These are phyloP conservation scores for Panicum virgatum DNA, from an alignment of 202 grass and related monocot species.

Conservation along the genomic window DNA sequence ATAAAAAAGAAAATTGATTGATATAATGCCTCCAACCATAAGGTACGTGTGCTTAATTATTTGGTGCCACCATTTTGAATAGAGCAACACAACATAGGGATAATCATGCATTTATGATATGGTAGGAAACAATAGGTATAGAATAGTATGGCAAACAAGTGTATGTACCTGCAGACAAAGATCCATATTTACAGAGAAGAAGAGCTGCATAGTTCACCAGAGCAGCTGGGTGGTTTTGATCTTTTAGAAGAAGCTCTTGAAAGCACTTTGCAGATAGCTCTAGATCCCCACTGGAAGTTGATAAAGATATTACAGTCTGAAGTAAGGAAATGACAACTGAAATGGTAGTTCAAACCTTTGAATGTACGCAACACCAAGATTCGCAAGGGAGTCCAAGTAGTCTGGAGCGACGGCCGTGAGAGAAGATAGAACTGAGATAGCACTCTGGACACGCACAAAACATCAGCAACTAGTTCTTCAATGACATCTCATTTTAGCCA, in stretches of 20 bases:
- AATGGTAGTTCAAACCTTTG: slow-evolving; percentile 67
- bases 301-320: slow-evolving; percentile 32
- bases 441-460: slow-evolving; percentile 65
- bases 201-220: slow-evolving; percentile 86
- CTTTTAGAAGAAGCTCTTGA: slow-evolving; percentile 95
- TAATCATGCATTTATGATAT: background rate
- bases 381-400: slow-evolving; percentile 85
- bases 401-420: slow-evolving; percentile 75
- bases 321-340: slow-evolving; percentile 25
- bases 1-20: background rate
- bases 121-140: slow-evolving; percentile 18
- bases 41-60: background rate
- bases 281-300: slow-evolving; percentile 74
- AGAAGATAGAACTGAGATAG: slow-evolving; percentile 91
- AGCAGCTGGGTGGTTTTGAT: slow-evolving; percentile 97
- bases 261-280: slow-evolving; percentile 77
- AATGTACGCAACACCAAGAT: slow-evolving; percentile 87
- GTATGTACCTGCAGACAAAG: slow-evolving; percentile 64
- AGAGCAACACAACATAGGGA: background rate
- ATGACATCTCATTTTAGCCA: slow-evolving; percentile 28
- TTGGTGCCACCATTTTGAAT: background rate
- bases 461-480: slow-evolving; percentile 35
- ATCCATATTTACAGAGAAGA: slow-evolving; percentile 89
- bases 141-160: slow-evolving; percentile 35
- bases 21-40: background rate